phyloP scores from a whole-genome alignment of 169 alveolate species.

The Miamiensis avidus region DNA sequence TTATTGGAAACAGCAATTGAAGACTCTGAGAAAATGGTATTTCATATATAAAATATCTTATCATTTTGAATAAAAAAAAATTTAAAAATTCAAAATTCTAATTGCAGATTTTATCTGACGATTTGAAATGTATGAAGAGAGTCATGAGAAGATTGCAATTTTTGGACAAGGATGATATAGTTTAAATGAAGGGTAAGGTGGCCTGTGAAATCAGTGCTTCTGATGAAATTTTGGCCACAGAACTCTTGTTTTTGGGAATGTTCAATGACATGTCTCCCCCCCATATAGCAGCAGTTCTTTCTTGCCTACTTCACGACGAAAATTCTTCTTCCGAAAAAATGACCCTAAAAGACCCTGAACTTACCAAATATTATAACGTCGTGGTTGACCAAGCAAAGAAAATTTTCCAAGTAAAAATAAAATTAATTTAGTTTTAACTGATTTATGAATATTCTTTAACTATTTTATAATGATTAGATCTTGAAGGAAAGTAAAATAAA shows the following conservation, averaged over 20 bases:
- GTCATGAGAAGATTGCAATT: constrained; percentile 93
- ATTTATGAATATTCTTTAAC: not conserved
- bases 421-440: constrained; percentile 28
- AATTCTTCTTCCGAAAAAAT: constrained; percentile 56
- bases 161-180: constrained; percentile 90
- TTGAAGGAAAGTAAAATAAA: constrained; percentile 83
- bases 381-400: constrained; percentile 72
- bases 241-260: constrained; percentile 91
- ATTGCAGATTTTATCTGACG: constrained; percentile 54
- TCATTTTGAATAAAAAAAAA: not conserved
- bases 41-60: constrained; percentile 7
- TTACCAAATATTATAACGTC: constrained; percentile 49
- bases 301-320: constrained; percentile 95
- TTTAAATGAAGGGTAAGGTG: constrained; percentile 94
- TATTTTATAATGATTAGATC: constrained; percentile 47
- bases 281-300: constrained; percentile 93
- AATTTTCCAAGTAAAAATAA: constrained; percentile 61
- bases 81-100: not conserved
- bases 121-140: constrained; percentile 93
- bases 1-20: constrained; percentile 46
- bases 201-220: constrained; percentile 98
- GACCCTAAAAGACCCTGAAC: constrained; percentile 43
- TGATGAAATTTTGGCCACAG: constrained; percentile 98
- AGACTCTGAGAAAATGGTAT: constrained; percentile 46
- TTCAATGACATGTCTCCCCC: constrained; percentile 93